Conservation (phyloP, 176 grass and related monocot genomes). For the Eleusine indica region DNA sequence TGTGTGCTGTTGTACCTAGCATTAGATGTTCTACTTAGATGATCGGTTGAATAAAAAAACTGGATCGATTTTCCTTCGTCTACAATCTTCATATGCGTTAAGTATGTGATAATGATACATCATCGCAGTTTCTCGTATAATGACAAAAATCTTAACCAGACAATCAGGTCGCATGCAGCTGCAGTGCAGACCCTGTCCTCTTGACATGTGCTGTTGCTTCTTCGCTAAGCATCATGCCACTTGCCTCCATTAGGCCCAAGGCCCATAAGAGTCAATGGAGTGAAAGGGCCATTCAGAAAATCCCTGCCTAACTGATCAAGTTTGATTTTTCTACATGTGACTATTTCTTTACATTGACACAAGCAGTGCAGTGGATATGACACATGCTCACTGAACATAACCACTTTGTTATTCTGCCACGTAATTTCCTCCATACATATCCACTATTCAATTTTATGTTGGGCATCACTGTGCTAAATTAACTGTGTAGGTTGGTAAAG, state of each 20-base stretch:
- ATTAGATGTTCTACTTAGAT: too few species aligned
- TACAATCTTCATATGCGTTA: too few species aligned
- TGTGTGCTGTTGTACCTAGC: not conserved
- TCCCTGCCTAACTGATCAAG: not conserved
- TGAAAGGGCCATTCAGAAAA: conserved; percentile 5
- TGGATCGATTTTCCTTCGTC: too few species aligned
- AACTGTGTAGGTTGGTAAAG: conserved; percentile 80
- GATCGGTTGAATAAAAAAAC: too few species aligned
- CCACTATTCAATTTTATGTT: not conserved
- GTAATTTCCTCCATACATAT: not conserved
- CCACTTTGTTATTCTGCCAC: not conserved
- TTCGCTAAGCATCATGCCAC: too few species aligned
- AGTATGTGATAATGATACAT: too few species aligned
- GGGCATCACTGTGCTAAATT: not conserved
- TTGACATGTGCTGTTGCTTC: too few species aligned
- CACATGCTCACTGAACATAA: not conserved
- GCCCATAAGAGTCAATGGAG: not conserved
- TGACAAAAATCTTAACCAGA: too few species aligned
- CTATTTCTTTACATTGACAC: not conserved
- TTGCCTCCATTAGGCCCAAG: not conserved
- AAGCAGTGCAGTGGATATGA: not conserved
- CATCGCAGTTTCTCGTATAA: too few species aligned
- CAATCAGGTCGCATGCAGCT: too few species aligned
- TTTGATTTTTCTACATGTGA: not conserved
- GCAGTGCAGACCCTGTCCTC: too few species aligned